Evolutionary conservation across 1,139 yeast species (phyloP), one percentile per base, ranked within the genome.

Genomic region (Scheffersomyces illinoinensis): DNA sequence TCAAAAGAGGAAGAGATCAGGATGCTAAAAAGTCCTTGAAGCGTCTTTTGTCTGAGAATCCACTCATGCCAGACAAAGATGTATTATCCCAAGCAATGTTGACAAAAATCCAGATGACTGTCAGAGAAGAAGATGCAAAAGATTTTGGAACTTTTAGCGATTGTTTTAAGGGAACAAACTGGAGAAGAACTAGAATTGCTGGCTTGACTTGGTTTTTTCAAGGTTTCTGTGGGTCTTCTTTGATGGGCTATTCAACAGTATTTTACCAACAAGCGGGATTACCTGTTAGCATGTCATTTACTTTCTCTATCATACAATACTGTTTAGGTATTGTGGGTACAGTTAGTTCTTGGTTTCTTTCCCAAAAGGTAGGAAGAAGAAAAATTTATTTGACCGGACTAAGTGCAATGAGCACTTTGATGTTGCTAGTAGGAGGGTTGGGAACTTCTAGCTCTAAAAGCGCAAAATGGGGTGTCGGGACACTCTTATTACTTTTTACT

Each of bases 181-280:
- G 76, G 23, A 77, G 89, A 68, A 79, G 91, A 73, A 87, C 90
- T 1, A 83, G 84, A 68, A 74, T 86, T 58, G 79, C 84, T 47
- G 71, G 82, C 53, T 61, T 81, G 61, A 78, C 78, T 5, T 86
- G 83, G 77, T 66, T 80, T 55, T 75, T 79, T 63, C 90, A 87
- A 70, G 77, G 77, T 52, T 69, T 82, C 52, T 79, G 85, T 54
- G 89, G 89, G 54, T 76, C 84, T 26, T 72, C 85, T 4, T 76
- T 86, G 63, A 82, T 81, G 78, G 83, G 84, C 54, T 81, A 79
- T 62, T 82, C 87, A n/a, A 82, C 87, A 5, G 85, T 84, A 65
- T 85, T 85, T 71, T 85, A 77, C 68, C 67, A 71, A 50, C 81
- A 81, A 62, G 88, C 87, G 46, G 88, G 88, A 59, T 72, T 83